Evolutionary conservation across 306 rosid species (phyloP).

Genomic region (Senna tora): DNA sequence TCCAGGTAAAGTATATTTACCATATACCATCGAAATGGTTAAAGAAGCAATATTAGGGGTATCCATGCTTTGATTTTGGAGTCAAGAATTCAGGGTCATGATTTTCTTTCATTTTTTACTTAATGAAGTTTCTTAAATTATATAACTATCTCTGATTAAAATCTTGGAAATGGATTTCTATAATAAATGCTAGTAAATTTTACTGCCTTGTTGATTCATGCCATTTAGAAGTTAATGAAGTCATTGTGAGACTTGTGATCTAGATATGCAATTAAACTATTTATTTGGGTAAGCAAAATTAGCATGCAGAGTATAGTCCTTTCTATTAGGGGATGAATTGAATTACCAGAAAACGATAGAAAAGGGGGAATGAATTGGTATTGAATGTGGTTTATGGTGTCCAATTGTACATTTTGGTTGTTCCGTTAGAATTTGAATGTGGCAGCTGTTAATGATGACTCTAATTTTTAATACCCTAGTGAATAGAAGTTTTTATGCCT

Average conservation of each 20-base stretch:
- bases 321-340: not conserved
- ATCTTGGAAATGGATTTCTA: not conserved
- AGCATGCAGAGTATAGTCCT: not conserved
- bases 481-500: not conserved
- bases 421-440: not conserved
- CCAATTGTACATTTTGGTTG: not conserved
- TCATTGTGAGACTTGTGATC: not conserved
- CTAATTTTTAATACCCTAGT: not conserved
- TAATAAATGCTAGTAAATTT: not conserved
- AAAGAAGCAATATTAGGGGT: not conserved
- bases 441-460: not conserved
- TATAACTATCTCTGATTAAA: not conserved
- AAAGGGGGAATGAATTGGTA: not conserved
- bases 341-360: too few relatives aligned
- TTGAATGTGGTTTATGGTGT: not conserved
- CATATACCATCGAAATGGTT: too few relatives aligned
- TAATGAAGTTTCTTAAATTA: not conserved
- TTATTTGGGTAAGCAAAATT: not conserved
- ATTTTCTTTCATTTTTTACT: slow-evolving; percentile 10
- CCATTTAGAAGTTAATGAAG: not conserved
- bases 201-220: not conserved
- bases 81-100: not conserved
- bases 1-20: slow-evolving; percentile 53
- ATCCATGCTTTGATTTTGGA: slow-evolving; percentile 21
- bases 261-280: not conserved